Conservation (phyloP, 805 yeast genomes). For the Starmerella riodocensis region DNA sequence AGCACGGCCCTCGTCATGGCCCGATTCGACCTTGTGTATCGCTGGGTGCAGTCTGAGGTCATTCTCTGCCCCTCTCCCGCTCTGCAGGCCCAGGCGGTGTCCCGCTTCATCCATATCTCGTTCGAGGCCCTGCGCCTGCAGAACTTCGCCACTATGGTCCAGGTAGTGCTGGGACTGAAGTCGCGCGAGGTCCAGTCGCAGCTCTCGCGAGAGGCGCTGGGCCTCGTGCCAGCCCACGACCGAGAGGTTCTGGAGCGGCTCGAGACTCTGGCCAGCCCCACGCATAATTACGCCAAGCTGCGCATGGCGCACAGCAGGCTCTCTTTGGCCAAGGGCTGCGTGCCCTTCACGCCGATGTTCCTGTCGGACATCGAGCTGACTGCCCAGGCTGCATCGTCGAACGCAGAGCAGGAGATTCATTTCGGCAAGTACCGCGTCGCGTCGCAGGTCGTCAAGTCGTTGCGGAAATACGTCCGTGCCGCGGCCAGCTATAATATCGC, state of each 20-base stretch:
- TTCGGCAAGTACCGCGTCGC: conserved; percentile 65
- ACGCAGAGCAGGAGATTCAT: conserved; percentile 41
- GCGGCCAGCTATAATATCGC: conserved; percentile 50
- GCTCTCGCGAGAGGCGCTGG: conserved; percentile 59
- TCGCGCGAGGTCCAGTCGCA: conserved; percentile 34
- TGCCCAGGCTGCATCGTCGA: conserved; percentile 44
- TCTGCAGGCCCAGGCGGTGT: conserved; percentile 56
- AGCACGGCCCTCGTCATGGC: conserved; percentile 75
- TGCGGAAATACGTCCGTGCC: conserved; percentile 78
- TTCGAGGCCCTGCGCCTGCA: conserved; percentile 57
- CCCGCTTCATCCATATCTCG: conserved; percentile 79
- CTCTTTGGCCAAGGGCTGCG: conserved; percentile 57
- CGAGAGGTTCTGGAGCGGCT: conserved; percentile 50
- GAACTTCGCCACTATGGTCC: conserved; percentile 79
- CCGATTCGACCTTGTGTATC: conserved; percentile 75
- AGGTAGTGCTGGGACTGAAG: conserved; percentile 67
- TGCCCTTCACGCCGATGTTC: conserved; percentile 82
- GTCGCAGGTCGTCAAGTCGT: conserved; percentile 61
- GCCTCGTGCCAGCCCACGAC: conserved; percentile 57
- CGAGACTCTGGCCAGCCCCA: conserved; percentile 60
- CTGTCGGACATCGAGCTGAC: conserved; percentile 71
- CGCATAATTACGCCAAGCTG: conserved; percentile 55
- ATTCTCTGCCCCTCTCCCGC: conserved; percentile 48
- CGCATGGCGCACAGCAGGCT: conserved; percentile 50
- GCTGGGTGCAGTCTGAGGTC: conserved; percentile 86